Evolutionary conservation across 306 rosid genomes (phyloP), one percentile per base, ranked within the genome.

Genomic region (Acmispon strigosus): DNA sequence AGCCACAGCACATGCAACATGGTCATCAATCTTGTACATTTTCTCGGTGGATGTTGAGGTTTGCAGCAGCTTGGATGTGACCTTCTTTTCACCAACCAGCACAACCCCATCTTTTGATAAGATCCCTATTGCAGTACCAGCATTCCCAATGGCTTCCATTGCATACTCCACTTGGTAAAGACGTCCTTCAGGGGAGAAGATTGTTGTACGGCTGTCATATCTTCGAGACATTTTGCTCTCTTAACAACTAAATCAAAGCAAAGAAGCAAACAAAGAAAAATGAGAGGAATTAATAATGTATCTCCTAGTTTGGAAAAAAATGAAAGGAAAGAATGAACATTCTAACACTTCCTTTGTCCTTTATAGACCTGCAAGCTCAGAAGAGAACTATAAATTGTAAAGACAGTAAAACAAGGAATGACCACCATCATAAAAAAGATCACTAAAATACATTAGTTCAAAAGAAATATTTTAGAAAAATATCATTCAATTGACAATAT

Each of bases 141-240:
- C 84, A 48, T 83, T 83, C 13, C 86, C 86, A 10, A 83, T 83
- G 15, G 86, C 86, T 60, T 83, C 86, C 84, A 83, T 83, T 39
- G 86, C 86, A 55, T 83, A 83, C 67, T 83, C 86, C 41, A 83
- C 86, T 71, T 83, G 86, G 79, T 83, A 83, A 60, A 83, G 86
- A 61, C 84, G 84, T 5, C 86, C 86, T 55, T 83, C 86, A 0
- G 86, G 86, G 51, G 86, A 83, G 74, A 83, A 83, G 18, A 83
- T 83, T 75, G 86, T 83, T 66, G 86, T 83, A 7, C 81, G 86
- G 61, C 86, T 79, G 43, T 83, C 86, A 83, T 83, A 83, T 66
- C 86, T 79, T 54, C 84, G 84, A n/a, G 86, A 83, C 86, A 79
- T 83, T 15, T 65, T 79, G 79, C 75, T 63, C 32, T 34, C 57